Evolutionary conservation across 352 stramenopile genomes (phyloP).

Genomic region (Globisporangium apiculatum): DNA sequence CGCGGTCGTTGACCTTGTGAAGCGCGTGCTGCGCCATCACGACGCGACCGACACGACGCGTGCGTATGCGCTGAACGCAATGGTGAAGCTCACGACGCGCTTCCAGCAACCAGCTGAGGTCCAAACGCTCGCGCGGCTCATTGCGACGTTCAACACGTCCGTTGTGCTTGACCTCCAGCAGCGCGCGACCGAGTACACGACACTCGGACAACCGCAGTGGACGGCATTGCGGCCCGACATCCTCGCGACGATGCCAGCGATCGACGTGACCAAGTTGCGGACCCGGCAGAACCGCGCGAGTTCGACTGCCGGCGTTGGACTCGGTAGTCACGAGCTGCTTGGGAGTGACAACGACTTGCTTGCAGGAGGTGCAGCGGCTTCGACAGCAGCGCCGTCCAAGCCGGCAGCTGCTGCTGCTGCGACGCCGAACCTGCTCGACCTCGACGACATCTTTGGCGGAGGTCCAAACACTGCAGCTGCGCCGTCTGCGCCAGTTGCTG

Average conservation of each 20-base stretch:
- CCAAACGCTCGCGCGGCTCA: constrained; percentile 74
- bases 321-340: constrained; percentile 34
- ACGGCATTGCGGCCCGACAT: constrained; percentile 75
- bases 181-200: constrained; percentile 93
- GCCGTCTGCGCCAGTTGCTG: constrained; percentile 14
- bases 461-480: constrained; percentile 15
- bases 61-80: constrained; percentile 82
- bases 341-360: constrained; percentile 54
- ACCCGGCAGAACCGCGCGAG: constrained; percentile 48
- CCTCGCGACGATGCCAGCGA: constrained; percentile 92
- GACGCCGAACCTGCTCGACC: constrained; percentile 85
- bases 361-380: no score
- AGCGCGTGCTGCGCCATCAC: constrained; percentile 79
- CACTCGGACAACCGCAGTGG: constrained; percentile 80
- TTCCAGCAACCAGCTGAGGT: constrained; percentile 73
- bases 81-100: constrained; percentile 94
- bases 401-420: constrained; percentile 6
- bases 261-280: constrained; percentile 85
- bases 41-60: constrained; percentile 75
- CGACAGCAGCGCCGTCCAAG: constrained; percentile 7
- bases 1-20: constrained; percentile 64
- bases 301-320: constrained; percentile 16
- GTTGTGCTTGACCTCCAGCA: constrained; percentile 96
- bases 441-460: constrained; percentile 95
- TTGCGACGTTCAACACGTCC: constrained; percentile 88